These are phyloP conservation scores for Eutrema heterophyllum DNA, from an alignment of 345 rosid species.

Conservation along the genomic window DNA sequence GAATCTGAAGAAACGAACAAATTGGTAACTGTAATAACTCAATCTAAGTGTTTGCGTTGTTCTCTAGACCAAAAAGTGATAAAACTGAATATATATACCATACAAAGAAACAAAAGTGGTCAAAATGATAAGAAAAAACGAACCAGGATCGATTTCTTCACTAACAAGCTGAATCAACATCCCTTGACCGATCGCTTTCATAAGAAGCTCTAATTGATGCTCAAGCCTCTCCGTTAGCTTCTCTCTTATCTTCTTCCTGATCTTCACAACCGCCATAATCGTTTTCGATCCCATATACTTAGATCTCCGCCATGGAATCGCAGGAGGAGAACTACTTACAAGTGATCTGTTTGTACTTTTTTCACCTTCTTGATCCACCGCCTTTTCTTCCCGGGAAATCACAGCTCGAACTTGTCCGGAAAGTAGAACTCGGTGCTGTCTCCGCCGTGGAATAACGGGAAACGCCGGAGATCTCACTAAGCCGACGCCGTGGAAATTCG, in stretches of 20 bases:
- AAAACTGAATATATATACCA: neutral
- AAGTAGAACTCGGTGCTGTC: neutral
- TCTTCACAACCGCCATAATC: conserved; percentile 59
- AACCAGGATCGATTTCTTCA: conserved; percentile 84
- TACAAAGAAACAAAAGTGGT: neutral
- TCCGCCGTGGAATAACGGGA: conserved; percentile 3
- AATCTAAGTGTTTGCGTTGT: conserved; percentile 14
- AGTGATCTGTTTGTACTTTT: conserved; percentile 18
- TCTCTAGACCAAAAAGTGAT: conserved; percentile 6
- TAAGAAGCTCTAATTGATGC: conserved; percentile 58
- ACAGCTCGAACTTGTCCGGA: conserved; percentile 43
- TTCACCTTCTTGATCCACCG: conserved; percentile 39
- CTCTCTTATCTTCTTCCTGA: conserved; percentile 79
- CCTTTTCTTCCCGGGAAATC: conserved; percentile 59
- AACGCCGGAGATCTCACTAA: conserved; percentile 33
- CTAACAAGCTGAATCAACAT: conserved; percentile 77
- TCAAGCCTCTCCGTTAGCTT: conserved; percentile 63
- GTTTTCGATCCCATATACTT: conserved; percentile 29
- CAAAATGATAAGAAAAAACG: neutral
- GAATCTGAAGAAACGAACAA: neutral
- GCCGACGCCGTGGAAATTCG: conserved; percentile 35
- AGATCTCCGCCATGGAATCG: conserved; percentile 31
- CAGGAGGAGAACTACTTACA: neutral
- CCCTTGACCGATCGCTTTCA: conserved; percentile 79
- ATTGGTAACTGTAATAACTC: neutral